phyloP scores from a whole-genome alignment of 352 stramenopile genomes.

The Phytopythium sindhum region DNA sequence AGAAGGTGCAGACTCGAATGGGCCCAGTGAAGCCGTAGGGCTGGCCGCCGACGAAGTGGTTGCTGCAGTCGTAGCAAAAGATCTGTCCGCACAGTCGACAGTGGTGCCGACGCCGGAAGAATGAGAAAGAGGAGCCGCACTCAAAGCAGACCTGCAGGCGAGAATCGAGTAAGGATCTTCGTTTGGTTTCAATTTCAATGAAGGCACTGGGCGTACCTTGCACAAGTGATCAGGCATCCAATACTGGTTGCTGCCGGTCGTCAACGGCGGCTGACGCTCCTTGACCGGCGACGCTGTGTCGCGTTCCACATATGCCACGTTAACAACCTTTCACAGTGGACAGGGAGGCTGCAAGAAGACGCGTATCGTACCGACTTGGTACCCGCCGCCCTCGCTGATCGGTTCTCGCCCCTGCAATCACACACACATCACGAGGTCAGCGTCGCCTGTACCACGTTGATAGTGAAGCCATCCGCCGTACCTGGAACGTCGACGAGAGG shows the following conservation, averaged over 20 bases:
- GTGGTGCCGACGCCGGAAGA: constrained; percentile 83
- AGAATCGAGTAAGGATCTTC: neutral
- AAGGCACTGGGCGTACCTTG: constrained; percentile 39
- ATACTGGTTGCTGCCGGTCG: constrained; percentile 53
- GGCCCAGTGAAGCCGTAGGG: constrained; percentile 46
- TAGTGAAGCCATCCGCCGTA: constrained; percentile 5
- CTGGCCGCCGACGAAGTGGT: constrained; percentile 64
- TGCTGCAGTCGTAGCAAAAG: constrained; percentile 84
- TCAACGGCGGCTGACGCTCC: constrained; percentile 24
- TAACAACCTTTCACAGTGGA: neutral
- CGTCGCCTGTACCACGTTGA: neutral
- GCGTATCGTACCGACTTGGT: neutral
- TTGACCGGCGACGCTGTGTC: constrained; percentile 22
- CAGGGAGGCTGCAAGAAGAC: neutral
- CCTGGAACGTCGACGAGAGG: constrained; percentile 48
- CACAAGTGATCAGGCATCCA: constrained; percentile 87
- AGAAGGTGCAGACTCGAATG: constrained; percentile 82
- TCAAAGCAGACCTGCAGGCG: constrained; percentile 71
- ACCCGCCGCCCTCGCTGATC: constrained; percentile 7
- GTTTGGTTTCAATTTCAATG: neutral
- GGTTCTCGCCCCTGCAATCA: constrained; percentile 15
- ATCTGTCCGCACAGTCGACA: constrained; percentile 85
- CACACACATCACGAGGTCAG: constrained; percentile 4
- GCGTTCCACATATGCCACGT: neutral
- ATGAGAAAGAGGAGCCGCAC: constrained; percentile 72